phyloP scores from a whole-genome alignment of 371 early-diverging fungal genomes.

The Rhizopus arrhizus region DNA sequence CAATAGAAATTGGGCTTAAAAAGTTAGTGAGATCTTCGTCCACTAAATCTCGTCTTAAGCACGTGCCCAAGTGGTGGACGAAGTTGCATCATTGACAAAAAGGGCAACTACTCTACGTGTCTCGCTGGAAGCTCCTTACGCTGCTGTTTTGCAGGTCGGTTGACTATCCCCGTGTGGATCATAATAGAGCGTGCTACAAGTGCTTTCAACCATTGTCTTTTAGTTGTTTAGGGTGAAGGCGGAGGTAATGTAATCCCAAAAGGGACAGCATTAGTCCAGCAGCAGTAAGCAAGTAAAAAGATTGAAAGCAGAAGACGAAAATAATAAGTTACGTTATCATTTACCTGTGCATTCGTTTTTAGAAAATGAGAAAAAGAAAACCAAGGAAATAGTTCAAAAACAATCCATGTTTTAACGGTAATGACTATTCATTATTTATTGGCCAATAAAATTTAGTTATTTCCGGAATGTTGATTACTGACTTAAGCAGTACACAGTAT shows the following conservation, averaged over 20 bases:
- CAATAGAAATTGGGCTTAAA: background rate
- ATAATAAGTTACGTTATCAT: background rate
- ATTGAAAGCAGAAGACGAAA: slow-evolving; percentile 3
- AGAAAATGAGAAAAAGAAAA: background rate
- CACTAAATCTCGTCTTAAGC: slow-evolving; percentile 4
- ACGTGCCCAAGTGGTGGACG: background rate
- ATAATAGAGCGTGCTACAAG: background rate
- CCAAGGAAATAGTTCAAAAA: background rate
- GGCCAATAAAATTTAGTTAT: no score
- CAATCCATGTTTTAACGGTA: no score
- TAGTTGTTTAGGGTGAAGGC: background rate
- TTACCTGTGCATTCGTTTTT: background rate
- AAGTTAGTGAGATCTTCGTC: slow-evolving; percentile 1
- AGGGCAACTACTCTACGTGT: slow-evolving; percentile 1
- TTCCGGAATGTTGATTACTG: no score
- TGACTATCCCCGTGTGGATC: background rate
- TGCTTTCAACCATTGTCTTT: background rate
- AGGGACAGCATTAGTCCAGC: background rate
- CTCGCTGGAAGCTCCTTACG: background rate
- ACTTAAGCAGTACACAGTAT: no score
- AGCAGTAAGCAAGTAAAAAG: slow-evolving; percentile 1
- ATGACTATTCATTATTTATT: no score
- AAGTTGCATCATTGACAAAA: background rate
- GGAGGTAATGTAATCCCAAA: background rate
- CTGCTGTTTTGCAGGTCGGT: slow-evolving; percentile 2